phyloP scores from a whole-genome alignment of 192 early-diverging fungal species.

The Backusella liffmaniae region DNA sequence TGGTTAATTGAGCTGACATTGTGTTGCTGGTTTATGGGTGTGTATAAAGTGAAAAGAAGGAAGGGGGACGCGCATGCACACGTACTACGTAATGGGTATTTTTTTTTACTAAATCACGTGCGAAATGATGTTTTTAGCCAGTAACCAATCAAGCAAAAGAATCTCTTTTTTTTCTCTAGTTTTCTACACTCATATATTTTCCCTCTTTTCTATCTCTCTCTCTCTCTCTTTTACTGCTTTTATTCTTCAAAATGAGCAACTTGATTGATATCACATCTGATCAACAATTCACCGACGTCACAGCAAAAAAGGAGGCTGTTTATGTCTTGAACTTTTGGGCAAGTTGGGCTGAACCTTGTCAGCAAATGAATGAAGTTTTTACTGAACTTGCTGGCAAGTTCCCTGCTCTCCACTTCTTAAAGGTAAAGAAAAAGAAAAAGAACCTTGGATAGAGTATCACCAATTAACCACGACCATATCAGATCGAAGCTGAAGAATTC shows the following conservation, averaged over 20 bases:
- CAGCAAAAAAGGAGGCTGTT: conserved; percentile 36
- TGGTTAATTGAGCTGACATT: conserved; percentile 32
- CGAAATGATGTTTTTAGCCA: neutral
- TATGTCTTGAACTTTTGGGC: conserved; percentile 89
- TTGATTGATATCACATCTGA: conserved; percentile 43
- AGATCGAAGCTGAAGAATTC: conserved; percentile 89
- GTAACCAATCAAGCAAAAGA: neutral
- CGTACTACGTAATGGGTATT: neutral
- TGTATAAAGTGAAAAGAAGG: neutral
- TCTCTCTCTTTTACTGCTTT: neutral
- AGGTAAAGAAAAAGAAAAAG: conserved; percentile 43
- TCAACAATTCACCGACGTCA: conserved; percentile 36
- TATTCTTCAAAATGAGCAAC: conserved; percentile 34
- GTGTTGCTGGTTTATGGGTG: neutral
- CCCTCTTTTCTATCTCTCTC: neutral
- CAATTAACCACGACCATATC: neutral
- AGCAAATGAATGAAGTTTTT: conserved; percentile 93
- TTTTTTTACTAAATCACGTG: neutral
- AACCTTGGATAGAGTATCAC: neutral
- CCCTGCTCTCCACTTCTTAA: conserved; percentile 70
- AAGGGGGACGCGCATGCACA: conserved; percentile 2
- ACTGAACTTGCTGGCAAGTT: conserved; percentile 79
- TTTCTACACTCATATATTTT: neutral
- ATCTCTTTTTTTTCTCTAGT: neutral
- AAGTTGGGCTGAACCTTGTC: conserved; percentile 84